A percentile compares a stretch with the other conserved stretches of the same genome.
phyloP scores from a whole-genome alignment of 192 early-diverging fungal genomes.

The Coemansia sp. region DNA sequence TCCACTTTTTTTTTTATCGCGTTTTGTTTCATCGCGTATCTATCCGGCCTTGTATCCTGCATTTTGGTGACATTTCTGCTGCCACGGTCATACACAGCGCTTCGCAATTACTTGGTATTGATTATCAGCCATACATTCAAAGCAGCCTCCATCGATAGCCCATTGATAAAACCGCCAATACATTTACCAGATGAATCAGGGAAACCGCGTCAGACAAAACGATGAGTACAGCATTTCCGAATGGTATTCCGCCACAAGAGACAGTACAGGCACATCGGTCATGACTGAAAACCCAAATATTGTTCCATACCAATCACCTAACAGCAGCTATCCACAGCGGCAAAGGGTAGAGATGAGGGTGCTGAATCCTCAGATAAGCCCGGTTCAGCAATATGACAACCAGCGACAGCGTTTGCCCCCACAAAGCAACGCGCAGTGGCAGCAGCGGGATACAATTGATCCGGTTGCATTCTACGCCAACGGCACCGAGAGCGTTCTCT shows the following conservation, averaged over 20 bases:
- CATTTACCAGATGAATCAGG: not conserved
- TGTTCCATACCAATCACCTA: not conserved
- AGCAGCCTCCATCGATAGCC: not conserved
- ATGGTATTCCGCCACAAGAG: constrained; percentile 44
- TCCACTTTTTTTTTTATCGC: too few species aligned
- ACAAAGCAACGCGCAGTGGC: not conserved
- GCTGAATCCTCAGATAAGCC: not conserved
- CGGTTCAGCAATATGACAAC: not conserved
- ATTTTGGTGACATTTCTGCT: not conserved
- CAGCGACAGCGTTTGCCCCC: not conserved
- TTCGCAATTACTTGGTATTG: not conserved
- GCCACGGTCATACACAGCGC: not conserved
- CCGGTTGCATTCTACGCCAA: not conserved
- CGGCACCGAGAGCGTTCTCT: not conserved
- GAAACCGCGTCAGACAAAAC: constrained; percentile 18
- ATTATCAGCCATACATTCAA: not conserved
- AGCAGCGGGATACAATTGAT: not conserved
- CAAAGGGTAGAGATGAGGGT: not conserved
- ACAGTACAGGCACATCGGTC: constrained; percentile 26
- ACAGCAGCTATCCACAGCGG: not conserved
- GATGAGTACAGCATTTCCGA: constrained; percentile 31
- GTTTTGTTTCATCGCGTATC: too few species aligned
- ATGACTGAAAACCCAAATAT: constrained; percentile 20
- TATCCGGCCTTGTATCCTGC: not conserved
- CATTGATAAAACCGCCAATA: not conserved